phyloP scores from a whole-genome alignment of 768 basidiomycete species.

The Rhodotorula graminis region DNA sequence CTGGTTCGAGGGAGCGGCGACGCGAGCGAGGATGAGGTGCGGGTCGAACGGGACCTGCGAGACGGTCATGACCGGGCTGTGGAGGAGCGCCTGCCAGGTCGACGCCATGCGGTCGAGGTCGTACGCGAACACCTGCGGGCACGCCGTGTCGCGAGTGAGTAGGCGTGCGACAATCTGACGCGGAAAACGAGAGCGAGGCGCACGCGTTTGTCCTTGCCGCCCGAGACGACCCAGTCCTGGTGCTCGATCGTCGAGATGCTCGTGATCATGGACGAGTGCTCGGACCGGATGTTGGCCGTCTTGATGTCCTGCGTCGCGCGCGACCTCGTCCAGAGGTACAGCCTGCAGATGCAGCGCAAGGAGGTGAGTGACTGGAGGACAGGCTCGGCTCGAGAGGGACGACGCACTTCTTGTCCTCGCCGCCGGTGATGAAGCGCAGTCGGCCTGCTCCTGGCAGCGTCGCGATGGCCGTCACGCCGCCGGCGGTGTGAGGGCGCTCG shows the following conservation, averaged over 20 bases:
- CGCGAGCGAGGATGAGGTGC: conserved; percentile 19
- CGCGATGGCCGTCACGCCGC: conserved; percentile 20
- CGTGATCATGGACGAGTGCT: conserved; percentile 27
- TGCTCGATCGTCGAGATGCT: conserved; percentile 1
- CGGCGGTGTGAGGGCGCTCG: conserved; percentile 3
- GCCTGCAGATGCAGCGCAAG: neutral
- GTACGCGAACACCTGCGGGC: conserved; percentile 10
- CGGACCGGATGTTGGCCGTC: conserved; percentile 4
- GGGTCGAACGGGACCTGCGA: conserved; percentile 10
- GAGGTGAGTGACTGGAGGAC: no score
- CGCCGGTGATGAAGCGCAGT: conserved; percentile 25
- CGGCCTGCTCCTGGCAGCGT: conserved; percentile 1
- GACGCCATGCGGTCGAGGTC: neutral
- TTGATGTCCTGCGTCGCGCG: conserved; percentile 18
- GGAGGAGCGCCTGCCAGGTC: conserved; percentile 16
- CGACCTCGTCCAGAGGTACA: conserved; percentile 28
- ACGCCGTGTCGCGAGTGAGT: neutral
- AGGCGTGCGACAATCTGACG: no score
- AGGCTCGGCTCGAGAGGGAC: no score
- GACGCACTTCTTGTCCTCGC: conserved; percentile 33
- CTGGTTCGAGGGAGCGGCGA: conserved; percentile 5
- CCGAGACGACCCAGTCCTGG: conserved; percentile 14
- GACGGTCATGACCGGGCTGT: conserved; percentile 18
- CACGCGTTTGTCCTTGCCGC: conserved; percentile 21
- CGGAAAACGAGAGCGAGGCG: neutral